Percentiles rank a stretch among this genome's conserved stretches.
phyloP scores from a whole-genome alignment of 148 eudicot genomes.

The Bassia scoparia region DNA sequence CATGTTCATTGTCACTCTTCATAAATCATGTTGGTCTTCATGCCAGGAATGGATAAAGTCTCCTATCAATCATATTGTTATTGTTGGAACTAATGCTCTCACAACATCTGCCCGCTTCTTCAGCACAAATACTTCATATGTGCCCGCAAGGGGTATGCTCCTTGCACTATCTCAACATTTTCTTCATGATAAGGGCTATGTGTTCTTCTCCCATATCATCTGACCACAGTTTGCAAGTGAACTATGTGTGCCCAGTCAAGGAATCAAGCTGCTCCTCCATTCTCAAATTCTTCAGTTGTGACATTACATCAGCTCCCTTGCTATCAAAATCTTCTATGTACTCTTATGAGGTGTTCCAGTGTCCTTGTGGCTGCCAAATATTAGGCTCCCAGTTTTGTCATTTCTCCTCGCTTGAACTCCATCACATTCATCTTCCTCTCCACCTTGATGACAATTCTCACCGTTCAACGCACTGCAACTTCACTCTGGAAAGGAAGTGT shows the following conservation, averaged over 20 bases:
- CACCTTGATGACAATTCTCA: slow-evolving; percentile 28
- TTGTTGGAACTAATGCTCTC: background rate
- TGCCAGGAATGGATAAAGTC: slow-evolving; percentile 4
- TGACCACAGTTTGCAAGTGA: background rate
- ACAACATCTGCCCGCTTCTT: slow-evolving; percentile 10
- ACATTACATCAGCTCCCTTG: slow-evolving; percentile 4
- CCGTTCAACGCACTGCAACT: slow-evolving; percentile 24
- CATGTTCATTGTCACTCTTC: slow-evolving; percentile 26
- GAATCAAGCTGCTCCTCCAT: slow-evolving; percentile 28
- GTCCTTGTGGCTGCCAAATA: slow-evolving; percentile 24
- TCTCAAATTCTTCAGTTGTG: slow-evolving; percentile 23
- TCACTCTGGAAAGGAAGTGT: slow-evolving; percentile 24
- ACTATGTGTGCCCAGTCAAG: slow-evolving; percentile 25
- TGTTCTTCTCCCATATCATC: background rate
- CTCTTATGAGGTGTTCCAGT: background rate
- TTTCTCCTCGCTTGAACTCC: slow-evolving; percentile 25
- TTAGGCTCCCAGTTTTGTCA: slow-evolving; percentile 30
- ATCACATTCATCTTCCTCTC: slow-evolving; percentile 11
- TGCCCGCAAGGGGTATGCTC: background rate
- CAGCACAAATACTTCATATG: slow-evolving; percentile 7
- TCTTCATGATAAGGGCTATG: slow-evolving; percentile 8
- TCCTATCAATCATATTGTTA: slow-evolving; percentile 9
- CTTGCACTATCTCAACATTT: slow-evolving; percentile 12
- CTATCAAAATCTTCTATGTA: background rate
- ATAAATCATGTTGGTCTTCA: slow-evolving; percentile 12